Evolutionary conservation across 2,329 filamentous ascomycete species (phyloP).

Genomic region (Calonectria naviculata): DNA sequence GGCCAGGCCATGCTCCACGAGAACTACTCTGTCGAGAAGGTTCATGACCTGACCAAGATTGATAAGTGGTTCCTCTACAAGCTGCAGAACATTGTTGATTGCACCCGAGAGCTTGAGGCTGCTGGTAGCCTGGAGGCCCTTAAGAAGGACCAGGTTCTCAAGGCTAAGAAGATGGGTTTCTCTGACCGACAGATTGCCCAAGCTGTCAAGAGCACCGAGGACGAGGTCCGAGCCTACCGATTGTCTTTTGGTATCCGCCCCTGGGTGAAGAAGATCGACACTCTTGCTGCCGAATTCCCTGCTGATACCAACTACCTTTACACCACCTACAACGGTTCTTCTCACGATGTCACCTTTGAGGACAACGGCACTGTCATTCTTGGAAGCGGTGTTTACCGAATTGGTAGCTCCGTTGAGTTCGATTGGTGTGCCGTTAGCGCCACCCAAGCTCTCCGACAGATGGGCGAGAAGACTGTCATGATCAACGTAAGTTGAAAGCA

Average conservation of each 20-base stretch:
- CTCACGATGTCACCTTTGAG: slow-evolving; percentile 93
- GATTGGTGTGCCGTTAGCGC: slow-evolving; percentile 98
- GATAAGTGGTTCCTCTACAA: slow-evolving; percentile 99
- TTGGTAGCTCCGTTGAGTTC: slow-evolving; percentile 97
- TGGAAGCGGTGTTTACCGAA: slow-evolving; percentile 96
- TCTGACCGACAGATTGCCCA: slow-evolving; percentile 94
- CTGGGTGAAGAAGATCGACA: slow-evolving; percentile 99
- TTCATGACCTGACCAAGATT: slow-evolving; percentile 97
- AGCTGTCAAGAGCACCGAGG: slow-evolving; percentile 86
- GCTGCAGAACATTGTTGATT: slow-evolving; percentile 96
- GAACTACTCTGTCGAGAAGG: slow-evolving; percentile 89
- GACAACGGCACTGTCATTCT: slow-evolving; percentile 92
- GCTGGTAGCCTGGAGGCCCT: slow-evolving; percentile 85
- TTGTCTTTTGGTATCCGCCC: slow-evolving; percentile 90
- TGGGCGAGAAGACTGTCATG: slow-evolving; percentile 98
- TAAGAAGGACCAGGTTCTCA: slow-evolving; percentile 88
- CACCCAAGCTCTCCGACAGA: slow-evolving; percentile 81
- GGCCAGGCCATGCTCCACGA: slow-evolving; percentile 98
- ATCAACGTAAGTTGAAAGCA: slow-evolving; percentile 80
- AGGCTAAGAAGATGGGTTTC: slow-evolving; percentile 98
- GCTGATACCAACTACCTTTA: slow-evolving; percentile 96
- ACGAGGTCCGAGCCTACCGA: slow-evolving; percentile 87
- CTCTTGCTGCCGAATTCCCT: slow-evolving; percentile 95
- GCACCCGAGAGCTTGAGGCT: slow-evolving; percentile 85
- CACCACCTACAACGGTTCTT: slow-evolving; percentile 96